Evolutionary conservation across 352 stramenopile species (phyloP), one percentile per base, ranked within the genome.

Genomic region (Phytophthora meadii): DNA sequence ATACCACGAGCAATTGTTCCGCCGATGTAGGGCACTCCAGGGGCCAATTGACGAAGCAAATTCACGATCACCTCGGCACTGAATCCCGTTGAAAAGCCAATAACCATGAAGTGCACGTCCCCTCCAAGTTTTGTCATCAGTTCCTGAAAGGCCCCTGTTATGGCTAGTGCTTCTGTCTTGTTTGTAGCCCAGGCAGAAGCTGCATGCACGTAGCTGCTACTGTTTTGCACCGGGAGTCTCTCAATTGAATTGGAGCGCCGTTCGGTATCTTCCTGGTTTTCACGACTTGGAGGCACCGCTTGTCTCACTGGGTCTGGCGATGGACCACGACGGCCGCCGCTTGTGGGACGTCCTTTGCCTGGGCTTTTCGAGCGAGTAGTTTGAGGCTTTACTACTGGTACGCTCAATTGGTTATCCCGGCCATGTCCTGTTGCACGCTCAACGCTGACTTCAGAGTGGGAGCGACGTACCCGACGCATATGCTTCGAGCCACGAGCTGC

Each of bases 51-150:
- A 0, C 87, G 81, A 1, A 96, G 68, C 37, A 92, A 47, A 17
- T 81, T 87, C 11, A 94, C 75, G 36, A 96, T 84, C 6, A 88
- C 60, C 54, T 91, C 82, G 1, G 85, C 86, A 17, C 87, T 84
- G 58, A 94, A 96, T 7, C 84, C 84, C 3, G 87, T 94, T 1
- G 88, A 94, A 60, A 94, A 96, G 0, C 86, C 87, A 11, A 96
- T 81, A 11, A 96, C 88, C 22, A 96, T 68, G 57, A 96, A 96
- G 61, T 94, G 84, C 5, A 94, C 81, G 36, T 91, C 79, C 30
- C 83, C 86, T 24, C 77, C 68, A 34, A 96, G 82, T 64, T 93
- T 93, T 32, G 76, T 91, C 24, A 94, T 54, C 19, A 96, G 69
- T 49, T 96, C 88, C 30, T 90, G 78, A 58, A 93, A 94, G 5